Evolutionary conservation across 345 rosid genomes (phyloP).

Genomic region (Garcia nutans): DNA sequence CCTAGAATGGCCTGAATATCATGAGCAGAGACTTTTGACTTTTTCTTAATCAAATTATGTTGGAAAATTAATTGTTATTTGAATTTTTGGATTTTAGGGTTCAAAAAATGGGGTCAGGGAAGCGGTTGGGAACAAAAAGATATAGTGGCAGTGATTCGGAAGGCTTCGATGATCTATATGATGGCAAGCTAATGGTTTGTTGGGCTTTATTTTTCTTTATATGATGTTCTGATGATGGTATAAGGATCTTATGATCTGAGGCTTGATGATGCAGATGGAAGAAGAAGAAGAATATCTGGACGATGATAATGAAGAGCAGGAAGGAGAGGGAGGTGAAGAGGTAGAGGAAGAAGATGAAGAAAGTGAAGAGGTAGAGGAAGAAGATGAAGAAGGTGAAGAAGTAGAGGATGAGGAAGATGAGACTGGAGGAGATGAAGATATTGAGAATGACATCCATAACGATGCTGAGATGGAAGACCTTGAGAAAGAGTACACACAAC

Average conservation of each 20-base stretch:
- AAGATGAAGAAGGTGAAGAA: background rate
- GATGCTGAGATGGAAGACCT: conserved; percentile 78
- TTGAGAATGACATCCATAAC: conserved; percentile 22
- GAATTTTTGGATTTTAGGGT: background rate
- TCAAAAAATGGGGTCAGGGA: background rate
- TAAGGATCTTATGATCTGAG: background rate
- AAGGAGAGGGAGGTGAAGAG: background rate
- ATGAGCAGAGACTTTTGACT: too few relatives aligned
- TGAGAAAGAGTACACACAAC: conserved; percentile 69
- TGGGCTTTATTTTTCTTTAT: background rate
- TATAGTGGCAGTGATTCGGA: background rate
- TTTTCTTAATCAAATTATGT: too few relatives aligned
- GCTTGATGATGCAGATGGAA: conserved; percentile 9
- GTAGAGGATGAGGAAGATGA: background rate
- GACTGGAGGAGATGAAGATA: conserved; percentile 12
- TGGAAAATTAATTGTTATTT: too few relatives aligned
- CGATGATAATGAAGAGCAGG: background rate
- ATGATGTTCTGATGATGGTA: background rate
- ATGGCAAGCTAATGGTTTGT: background rate
- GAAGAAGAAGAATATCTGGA: background rate
- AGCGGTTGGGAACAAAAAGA: background rate
- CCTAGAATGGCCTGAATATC: too few relatives aligned
- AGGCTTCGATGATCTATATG: background rate
- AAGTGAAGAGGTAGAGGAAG: background rate
- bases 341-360: background rate